Evolutionary conservation across 108 stramenopile species (phyloP), one percentile per base, ranked within the genome.

Genomic region (Cyclotella baltica): DNA sequence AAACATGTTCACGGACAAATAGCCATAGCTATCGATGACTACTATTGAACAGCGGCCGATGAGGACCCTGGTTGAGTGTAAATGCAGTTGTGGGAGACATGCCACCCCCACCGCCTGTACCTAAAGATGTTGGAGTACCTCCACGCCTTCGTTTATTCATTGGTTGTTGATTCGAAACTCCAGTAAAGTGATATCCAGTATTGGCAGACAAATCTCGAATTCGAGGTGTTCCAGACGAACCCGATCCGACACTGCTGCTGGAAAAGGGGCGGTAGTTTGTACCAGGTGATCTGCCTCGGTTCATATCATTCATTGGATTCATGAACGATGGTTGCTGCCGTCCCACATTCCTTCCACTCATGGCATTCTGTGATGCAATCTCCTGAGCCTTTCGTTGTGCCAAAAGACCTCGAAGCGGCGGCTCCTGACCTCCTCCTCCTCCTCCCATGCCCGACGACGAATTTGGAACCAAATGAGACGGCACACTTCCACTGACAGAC

Each of bases 331-430:
- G 82, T 33, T 56, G 82, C 28, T 65, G 37, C 13, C 25, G 64
- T 46, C 31, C 33, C 34, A 65, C 23, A 46, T 70, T 78, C 4
- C 64, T 57, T 36, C 73, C 82, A 69, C 78, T 75, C 78, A 80
- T 76, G 27, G 77, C 77, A 33, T 85, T 77, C 52, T 86, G 86
- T 16, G 74, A 80, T 18, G 87, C 85, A 16, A 67, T 65, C 46
- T 84, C 80, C 35, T 83, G 76, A 20, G 86, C 86, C 75, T 89
- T 81, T 46, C 85, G 84, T 58, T 87, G 88, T 50, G 79, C 85
- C 75, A 87, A 85, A 46, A 89, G 76, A 9, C 86, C 86, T 52
- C 85, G 78, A 40, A 89, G 70, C 1, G 88, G 88, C 28, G 88
- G 88, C 10, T 65, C 72, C 53, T 76, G 61, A 8, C 55, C 29